phyloP scores from a whole-genome alignment of 805 yeast species.

The Nakazawaea pomicola region DNA sequence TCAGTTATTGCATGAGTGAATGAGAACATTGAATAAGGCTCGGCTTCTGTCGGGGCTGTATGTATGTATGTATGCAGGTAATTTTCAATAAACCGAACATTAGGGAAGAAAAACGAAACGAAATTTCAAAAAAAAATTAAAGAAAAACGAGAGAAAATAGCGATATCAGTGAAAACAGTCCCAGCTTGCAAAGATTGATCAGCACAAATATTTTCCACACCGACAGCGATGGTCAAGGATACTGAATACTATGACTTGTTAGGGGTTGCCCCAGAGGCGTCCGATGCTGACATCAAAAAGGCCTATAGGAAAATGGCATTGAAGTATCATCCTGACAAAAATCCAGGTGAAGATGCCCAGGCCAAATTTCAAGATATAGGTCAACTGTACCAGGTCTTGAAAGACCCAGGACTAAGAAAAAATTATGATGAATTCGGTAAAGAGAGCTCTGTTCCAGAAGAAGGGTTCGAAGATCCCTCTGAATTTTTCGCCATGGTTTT shows the following conservation, averaged over 20 bases:
- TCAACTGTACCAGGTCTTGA: constrained; percentile 76
- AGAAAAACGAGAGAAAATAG: background rate
- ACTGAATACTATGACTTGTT: constrained; percentile 67
- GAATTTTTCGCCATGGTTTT: constrained; percentile 68
- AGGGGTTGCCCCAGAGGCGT: constrained; percentile 53
- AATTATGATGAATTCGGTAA: constrained; percentile 75
- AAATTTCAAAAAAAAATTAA: background rate
- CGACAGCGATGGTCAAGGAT: constrained; percentile 61
- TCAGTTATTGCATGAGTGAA: too few species aligned
- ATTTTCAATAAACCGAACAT: background rate
- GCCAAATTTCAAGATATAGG: constrained; percentile 56
- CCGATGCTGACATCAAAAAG: constrained; percentile 65
- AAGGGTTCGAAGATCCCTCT: constrained; percentile 72
- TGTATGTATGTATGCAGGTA: background rate
- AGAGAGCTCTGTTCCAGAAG: constrained; percentile 63
- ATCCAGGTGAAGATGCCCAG: constrained; percentile 70
- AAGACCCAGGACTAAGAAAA: constrained; percentile 56
- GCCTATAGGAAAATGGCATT: constrained; percentile 77
- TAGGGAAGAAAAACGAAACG: background rate
- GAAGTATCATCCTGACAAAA: constrained; percentile 77
- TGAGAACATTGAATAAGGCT: background rate
- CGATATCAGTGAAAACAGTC: too few species aligned
- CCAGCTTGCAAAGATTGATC: too few species aligned
- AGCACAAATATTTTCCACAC: too few species aligned
- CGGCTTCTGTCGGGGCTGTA: constrained; percentile 5